Base-by-base conservation (phyloP, 2,329 filamentous ascomycete genomes). In the Nemania diffusa region DNA sequence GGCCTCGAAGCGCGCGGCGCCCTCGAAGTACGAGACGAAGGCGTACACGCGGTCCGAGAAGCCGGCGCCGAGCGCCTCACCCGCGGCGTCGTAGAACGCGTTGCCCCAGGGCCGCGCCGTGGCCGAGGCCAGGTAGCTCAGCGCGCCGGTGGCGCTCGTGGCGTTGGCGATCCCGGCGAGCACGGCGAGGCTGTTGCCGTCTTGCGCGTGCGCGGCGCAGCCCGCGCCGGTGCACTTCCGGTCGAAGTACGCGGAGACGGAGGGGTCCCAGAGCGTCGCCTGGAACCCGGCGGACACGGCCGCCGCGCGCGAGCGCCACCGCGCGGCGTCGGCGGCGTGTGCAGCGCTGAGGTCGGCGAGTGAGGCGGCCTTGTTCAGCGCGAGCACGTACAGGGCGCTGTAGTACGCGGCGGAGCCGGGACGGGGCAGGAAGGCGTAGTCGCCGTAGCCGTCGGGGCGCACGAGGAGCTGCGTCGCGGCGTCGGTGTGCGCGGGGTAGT, bases 1-100 rank as follows among this genome's bases (percentile, higher is more conserved):
- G 9, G 58, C 74, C 24, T 75, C 72, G 69, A 86, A 85, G 9
- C 84, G 81, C 13, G 84, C 84, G n/a, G 80, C 78, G 20, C 84
- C 77, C 75, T 86, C 84, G 69, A 86, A 86, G 72, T 84, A 86
- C 1, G 84, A 85, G 20, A 83, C 80, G 68, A 86, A 85, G 2
- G 84, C 79, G 62, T 86, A 86, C 3, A 86, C 84, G 13, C 83
- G 79, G 57, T 82, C 73, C 2, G 79, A 79, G 70, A 81, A 84
- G 0, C 78, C 80, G 0, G 67, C 68, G 0, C 70, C 73, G 0
- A 76, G 69, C 5, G 65, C 71, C 5, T 84, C 73, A 3, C 77
- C 71, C 50, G 78, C 81, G 42, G 80, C 82, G 72, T 86, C 84
- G 71, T 84, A 86, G 71, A 86, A 86, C 1, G 84, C 78, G 69